Conservation (phyloP, 106 monocot species). For the Platanthera zijinensis region DNA sequence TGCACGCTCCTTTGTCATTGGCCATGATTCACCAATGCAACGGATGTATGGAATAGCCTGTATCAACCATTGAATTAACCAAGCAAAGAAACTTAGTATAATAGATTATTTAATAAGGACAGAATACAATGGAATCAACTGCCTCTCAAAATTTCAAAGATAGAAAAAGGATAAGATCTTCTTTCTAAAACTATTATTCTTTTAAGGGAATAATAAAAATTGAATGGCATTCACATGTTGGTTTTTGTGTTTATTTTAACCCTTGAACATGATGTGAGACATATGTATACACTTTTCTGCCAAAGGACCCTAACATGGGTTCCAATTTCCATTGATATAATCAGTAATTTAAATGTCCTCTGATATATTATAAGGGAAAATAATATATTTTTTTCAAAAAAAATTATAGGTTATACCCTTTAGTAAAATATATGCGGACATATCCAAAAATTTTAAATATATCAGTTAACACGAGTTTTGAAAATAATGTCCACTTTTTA, state of each 20-base stretch:
- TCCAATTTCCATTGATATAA: too few relatives aligned
- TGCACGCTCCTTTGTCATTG: constrained; percentile 84
- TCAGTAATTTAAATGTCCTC: too few relatives aligned
- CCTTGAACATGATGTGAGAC: not conserved
- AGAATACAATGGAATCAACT: not conserved
- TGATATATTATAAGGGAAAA: too few relatives aligned
- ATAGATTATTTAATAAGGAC: not conserved
- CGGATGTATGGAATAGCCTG: constrained; percentile 94
- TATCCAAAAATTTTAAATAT: too few relatives aligned
- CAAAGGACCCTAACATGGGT: not conserved
- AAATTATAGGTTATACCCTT: too few relatives aligned
- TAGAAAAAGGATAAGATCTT: not conserved
- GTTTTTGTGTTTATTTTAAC: not conserved
- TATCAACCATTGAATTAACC: not conserved
- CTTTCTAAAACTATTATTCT: not conserved
- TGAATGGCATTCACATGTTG: not conserved
- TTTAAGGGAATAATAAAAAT: not conserved
- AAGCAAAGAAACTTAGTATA: not conserved
- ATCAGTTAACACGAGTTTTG: too few relatives aligned
- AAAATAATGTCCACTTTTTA: too few relatives aligned
- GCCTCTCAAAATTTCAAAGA: not conserved
- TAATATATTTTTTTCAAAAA: too few relatives aligned
- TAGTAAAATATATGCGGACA: too few relatives aligned
- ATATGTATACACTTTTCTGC: not conserved
- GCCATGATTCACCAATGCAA: constrained; percentile 92